phyloP scores from a whole-genome alignment of 2,329 filamentous ascomycete genomes.

The Claviceps quebecensis region DNA sequence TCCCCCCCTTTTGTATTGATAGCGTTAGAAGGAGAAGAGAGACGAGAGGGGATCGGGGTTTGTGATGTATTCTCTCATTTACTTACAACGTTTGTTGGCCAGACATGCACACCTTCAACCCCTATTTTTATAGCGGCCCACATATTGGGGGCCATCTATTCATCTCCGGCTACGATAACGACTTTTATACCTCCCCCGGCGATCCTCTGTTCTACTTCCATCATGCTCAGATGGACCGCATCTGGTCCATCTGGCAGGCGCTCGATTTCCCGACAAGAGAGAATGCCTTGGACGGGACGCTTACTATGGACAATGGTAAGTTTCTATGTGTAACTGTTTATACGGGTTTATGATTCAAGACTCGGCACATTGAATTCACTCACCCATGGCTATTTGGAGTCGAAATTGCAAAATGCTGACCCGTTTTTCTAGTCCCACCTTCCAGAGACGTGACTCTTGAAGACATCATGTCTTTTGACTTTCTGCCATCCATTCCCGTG shows the following conservation, averaged over 20 bases:
- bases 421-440: neutral
- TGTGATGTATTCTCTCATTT: neutral
- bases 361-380: neutral
- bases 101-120: conserved; percentile 1
- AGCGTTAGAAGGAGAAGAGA: too few species aligned
- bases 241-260: conserved; percentile 6
- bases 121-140: neutral
- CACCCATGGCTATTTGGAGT: neutral
- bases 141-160: neutral
- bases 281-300: conserved; percentile 1
- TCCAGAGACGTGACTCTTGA: neutral
- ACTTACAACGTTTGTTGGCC: neutral
- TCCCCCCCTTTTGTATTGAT: neutral
- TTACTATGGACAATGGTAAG: conserved; percentile 3
- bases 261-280: conserved; percentile 1
- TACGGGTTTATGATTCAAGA: neutral
- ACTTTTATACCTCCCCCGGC: conserved; percentile 4
- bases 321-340: neutral
- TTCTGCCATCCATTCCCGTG: neutral
- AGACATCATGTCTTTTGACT: neutral
- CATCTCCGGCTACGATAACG: conserved; percentile 2
- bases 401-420: too few species aligned
- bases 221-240: conserved; percentile 3
- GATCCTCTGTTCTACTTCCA: conserved; percentile 5
- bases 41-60: too few species aligned